Percentiles rank a stretch among this genome's conserved stretches.
phyloP scores from a whole-genome alignment of 441 rosid genomes.

The Eutrema salsugineum region DNA sequence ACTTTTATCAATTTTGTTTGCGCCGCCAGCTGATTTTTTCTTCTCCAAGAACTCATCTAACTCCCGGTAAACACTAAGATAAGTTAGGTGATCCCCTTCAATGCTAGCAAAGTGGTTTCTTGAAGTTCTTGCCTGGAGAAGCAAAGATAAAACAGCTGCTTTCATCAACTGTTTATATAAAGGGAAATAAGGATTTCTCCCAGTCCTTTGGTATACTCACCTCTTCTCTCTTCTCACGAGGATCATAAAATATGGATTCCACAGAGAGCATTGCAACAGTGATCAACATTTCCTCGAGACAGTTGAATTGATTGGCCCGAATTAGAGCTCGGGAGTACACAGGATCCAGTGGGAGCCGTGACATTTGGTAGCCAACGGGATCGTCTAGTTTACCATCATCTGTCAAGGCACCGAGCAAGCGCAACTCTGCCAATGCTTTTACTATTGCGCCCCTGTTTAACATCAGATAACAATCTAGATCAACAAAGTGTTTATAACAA shows the following conservation, averaged over 20 bases:
- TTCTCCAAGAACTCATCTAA: slow-evolving; percentile 63
- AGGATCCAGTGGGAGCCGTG: slow-evolving; percentile 90
- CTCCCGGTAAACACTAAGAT: slow-evolving; percentile 77
- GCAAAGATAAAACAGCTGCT: neutral
- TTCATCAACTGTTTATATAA: slow-evolving; percentile 4
- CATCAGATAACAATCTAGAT: slow-evolving; percentile 5
- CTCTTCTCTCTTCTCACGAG: slow-evolving; percentile 81
- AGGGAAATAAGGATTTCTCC: neutral
- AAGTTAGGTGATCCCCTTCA: slow-evolving; percentile 88
- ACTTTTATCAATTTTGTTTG: slow-evolving; percentile 49
- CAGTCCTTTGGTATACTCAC: slow-evolving; percentile 34
- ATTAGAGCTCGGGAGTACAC: slow-evolving; percentile 84
- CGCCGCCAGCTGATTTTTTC: slow-evolving; percentile 41
- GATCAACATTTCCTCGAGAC: slow-evolving; percentile 93
- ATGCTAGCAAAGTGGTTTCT: slow-evolving; percentile 73
- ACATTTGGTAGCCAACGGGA: slow-evolving; percentile 88
- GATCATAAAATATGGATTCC: slow-evolving; percentile 79
- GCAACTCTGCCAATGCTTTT: slow-evolving; percentile 83
- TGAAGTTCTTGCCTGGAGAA: slow-evolving; percentile 62
- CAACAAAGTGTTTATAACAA: neutral
- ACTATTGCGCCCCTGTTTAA: slow-evolving; percentile 67
- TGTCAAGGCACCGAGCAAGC: slow-evolving; percentile 82
- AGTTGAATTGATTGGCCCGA: slow-evolving; percentile 75
- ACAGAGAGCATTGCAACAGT: slow-evolving; percentile 89
- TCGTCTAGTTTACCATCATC: slow-evolving; percentile 81